These are phyloP conservation scores for Nothomitra cinnamomea DNA, from an alignment of 2,329 filamentous ascomycete species.

Conservation along the genomic window DNA sequence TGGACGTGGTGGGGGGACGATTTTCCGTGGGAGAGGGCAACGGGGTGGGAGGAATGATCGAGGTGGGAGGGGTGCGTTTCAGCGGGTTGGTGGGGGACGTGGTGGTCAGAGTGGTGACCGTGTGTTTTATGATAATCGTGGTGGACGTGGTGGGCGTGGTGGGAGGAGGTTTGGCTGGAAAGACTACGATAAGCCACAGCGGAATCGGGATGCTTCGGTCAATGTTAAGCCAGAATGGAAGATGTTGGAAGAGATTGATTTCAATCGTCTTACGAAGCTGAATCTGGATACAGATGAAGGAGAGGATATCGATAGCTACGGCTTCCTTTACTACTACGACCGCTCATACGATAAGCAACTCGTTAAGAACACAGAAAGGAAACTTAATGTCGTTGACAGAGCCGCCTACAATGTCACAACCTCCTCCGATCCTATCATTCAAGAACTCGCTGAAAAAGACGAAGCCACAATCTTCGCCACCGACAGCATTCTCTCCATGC, in stretches of 20 bases:
- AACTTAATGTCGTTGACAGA: constrained; percentile 75
- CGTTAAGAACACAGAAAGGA: constrained; percentile 75
- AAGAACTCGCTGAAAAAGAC: constrained; percentile 88
- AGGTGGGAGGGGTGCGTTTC: constrained; percentile 53
- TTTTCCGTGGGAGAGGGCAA: constrained; percentile 63
- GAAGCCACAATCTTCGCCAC: constrained; percentile 95
- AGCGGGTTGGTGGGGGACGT: constrained; percentile 50
- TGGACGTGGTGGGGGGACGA: constrained; percentile 69
- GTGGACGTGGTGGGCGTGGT: constrained; percentile 51
- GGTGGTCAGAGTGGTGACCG: constrained; percentile 48
- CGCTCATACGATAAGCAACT: constrained; percentile 85
- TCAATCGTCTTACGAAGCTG: constrained; percentile 83
- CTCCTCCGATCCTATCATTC: constrained; percentile 87
- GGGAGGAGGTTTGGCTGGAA: constrained; percentile 94
- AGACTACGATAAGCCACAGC: constrained; percentile 94
- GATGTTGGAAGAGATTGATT: constrained; percentile 96
- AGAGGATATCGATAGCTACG: constrained; percentile 88
- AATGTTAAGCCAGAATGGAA: constrained; percentile 94
- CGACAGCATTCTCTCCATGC: constrained; percentile 93
- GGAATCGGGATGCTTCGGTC: constrained; percentile 89
- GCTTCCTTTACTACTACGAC: constrained; percentile 98
- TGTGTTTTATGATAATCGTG: constrained; percentile 46
- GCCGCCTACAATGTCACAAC: constrained; percentile 98
- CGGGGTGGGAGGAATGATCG: constrained; percentile 62
- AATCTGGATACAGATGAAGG: constrained; percentile 90